phyloP scores from a whole-genome alignment of 768 basidiomycete species.

The Pleurotus sapidus region DNA sequence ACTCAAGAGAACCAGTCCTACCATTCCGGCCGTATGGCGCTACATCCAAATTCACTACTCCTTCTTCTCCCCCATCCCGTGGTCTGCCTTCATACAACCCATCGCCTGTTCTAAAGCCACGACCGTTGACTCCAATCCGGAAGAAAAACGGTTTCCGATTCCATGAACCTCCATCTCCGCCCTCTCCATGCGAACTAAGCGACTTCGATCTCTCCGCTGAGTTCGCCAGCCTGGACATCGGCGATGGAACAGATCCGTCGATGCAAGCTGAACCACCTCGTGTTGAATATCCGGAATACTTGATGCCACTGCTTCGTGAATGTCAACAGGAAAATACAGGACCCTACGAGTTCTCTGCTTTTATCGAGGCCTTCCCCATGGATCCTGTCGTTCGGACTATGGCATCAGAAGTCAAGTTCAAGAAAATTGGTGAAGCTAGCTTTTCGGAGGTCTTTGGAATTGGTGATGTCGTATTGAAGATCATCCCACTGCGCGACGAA shows the following conservation, averaged over 20 bases:
- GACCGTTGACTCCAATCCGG: conserved; percentile 70
- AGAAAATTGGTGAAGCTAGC: conserved; percentile 94
- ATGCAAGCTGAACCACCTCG: conserved; percentile 17
- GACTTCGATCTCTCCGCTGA: conserved; percentile 55
- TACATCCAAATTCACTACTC: conserved; percentile 1
- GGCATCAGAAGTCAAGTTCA: conserved; percentile 36
- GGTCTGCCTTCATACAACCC: conserved; percentile 12
- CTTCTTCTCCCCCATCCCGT: not conserved
- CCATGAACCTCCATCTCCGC: conserved; percentile 47
- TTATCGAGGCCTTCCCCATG: conserved; percentile 77
- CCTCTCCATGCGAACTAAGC: conserved; percentile 52
- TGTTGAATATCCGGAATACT: conserved; percentile 46
- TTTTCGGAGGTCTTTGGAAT: conserved; percentile 96
- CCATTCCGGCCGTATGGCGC: conserved; percentile 11
- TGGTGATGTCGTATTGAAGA: conserved; percentile 85
- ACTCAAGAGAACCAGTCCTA: not conserved
- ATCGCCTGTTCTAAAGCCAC: conserved; percentile 40
- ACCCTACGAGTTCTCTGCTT: conserved; percentile 77
- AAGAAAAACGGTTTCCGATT: conserved; percentile 34
- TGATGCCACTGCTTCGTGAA: conserved; percentile 64
- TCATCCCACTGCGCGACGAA: conserved; percentile 74
- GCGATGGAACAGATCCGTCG: conserved; percentile 22
- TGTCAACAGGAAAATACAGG: conserved; percentile 61
- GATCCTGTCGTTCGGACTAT: conserved; percentile 57
- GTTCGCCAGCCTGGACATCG: conserved; percentile 38